Evolutionary conservation across 306 rosid genomes (phyloP).

Genomic region (Trifolium dubium): DNA sequence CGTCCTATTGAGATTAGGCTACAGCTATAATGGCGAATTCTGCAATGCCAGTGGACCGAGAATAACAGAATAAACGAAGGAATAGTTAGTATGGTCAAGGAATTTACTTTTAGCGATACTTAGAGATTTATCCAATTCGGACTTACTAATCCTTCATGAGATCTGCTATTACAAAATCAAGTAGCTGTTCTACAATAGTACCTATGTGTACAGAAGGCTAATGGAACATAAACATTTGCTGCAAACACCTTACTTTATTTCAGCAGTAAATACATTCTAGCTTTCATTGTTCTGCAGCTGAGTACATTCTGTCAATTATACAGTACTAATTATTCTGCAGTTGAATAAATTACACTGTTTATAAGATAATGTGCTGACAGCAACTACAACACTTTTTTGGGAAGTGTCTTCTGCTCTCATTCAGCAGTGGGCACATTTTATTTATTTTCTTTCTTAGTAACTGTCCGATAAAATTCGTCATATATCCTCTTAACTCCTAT

Average conservation of each 20-base stretch:
- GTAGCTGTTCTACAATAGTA: not conserved
- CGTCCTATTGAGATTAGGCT: constrained; percentile 10
- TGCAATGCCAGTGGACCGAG: not conserved
- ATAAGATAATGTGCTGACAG: constrained; percentile 12
- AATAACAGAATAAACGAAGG: not conserved
- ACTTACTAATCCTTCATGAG: not conserved
- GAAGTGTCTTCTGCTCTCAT: too few relatives aligned
- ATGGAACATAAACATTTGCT: constrained; percentile 3
- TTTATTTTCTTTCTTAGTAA: too few relatives aligned
- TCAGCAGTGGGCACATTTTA: too few relatives aligned
- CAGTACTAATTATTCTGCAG: constrained; percentile 7
- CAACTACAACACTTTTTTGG: too few relatives aligned
- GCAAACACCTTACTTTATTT: not conserved
- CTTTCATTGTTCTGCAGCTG: constrained; percentile 12
- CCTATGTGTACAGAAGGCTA: constrained; percentile 4
- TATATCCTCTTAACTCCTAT: too few relatives aligned
- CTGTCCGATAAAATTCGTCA: too few relatives aligned
- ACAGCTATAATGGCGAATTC: not conserved
- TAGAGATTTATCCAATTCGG: not conserved
- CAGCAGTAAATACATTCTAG: constrained; percentile 13
- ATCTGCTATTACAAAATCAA: constrained; percentile 12
- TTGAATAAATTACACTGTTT: not conserved
- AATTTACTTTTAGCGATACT: not conserved
- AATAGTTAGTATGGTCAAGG: not conserved
- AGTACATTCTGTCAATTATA: constrained; percentile 11